Base-by-base conservation (phyloP, 805 yeast genomes). In the Dipodascopsis uninucleata region DNA sequence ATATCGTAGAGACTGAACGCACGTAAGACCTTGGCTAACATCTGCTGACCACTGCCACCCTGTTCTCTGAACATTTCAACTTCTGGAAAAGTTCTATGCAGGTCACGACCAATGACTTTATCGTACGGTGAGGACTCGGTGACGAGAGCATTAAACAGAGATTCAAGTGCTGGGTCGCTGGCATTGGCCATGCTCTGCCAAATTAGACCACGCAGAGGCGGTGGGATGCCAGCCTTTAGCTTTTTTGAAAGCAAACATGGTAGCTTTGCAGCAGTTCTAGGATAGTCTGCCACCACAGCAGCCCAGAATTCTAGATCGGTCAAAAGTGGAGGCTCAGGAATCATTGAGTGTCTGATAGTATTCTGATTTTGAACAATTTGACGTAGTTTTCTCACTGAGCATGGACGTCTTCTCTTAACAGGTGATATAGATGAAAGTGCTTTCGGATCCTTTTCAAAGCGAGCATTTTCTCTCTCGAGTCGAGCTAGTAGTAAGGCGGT, bases 1-100 rank as follows among this genome's bases (percentile, higher is more conserved):
- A 72, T 71, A 61, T 79, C 84, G 57, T 77, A 79, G 52, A 78
- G 75, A 38, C 80, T 77, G 55, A 75, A 79, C 1, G 82, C 84
- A 45, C 79, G 76, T 48, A 79, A 65, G 24, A 79, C 72, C 22
- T 73, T 72, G 29, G 77, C 78, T 45, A 79, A 71, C 51, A 68
- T 67, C 7, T 58, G 49, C 41, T 75, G 70, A 18, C 78, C 76
- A 24, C 46, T 58, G 12, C 68, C 71, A 16, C 66, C 63, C 14
- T 60, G 65, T 25, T 67, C 61, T 34, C 67, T 64, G 62, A 80
- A 78, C 58, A 75, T 70, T 1, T 63, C 62, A 17, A 79, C 65
- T 17, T 69, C 65, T 1, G 85, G 84, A 58, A 78, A 80, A 0
- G 85, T 79, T 41, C 85, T 63, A 45, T 69, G 69, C 52, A 79